Conservation (phyloP, 106 monocot species). For the Posidonia australis region DNA sequence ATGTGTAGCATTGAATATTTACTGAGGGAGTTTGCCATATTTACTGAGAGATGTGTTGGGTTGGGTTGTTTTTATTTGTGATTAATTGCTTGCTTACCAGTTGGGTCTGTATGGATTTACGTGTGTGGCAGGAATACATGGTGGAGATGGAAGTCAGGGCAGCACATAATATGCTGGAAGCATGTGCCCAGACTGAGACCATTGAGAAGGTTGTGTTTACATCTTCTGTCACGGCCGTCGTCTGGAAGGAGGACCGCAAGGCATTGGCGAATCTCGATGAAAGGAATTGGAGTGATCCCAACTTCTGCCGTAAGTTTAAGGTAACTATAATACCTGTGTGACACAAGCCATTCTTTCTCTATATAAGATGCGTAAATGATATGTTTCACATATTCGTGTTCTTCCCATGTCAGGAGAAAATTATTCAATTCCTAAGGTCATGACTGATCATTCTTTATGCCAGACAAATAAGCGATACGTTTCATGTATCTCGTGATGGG, state of each 20-base stretch:
- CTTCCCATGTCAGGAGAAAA: too few relatives aligned
- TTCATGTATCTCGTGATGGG: too few relatives aligned
- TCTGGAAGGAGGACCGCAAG: constrained; percentile 61
- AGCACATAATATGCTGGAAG: constrained; percentile 82
- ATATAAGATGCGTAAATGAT: too few relatives aligned
- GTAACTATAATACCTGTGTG: constrained; percentile 15
- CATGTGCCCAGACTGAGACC: constrained; percentile 65
- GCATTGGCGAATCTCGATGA: constrained; percentile 32
- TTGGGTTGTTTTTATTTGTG: constrained; percentile 1
- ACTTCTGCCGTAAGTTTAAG: constrained; percentile 72
- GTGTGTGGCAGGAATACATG: constrained; percentile 50
- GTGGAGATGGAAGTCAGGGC: constrained; percentile 73
- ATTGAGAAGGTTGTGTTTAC: constrained; percentile 82
- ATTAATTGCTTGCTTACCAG: neutral
- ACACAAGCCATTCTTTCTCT: neutral
- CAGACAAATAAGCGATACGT: too few relatives aligned
- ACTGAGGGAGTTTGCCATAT: neutral
- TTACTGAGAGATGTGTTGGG: neutral
- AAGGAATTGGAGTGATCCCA: constrained; percentile 82
- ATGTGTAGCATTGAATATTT: neutral
- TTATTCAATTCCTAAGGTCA: too few relatives aligned
- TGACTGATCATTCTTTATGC: too few relatives aligned
- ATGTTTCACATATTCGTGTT: too few relatives aligned
- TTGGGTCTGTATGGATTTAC: neutral
- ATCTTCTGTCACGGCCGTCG: constrained; percentile 76